These are phyloP conservation scores for Tinospora cordifolia DNA, from an alignment of 164 flowering plant genomes.

Conservation along the genomic window DNA sequence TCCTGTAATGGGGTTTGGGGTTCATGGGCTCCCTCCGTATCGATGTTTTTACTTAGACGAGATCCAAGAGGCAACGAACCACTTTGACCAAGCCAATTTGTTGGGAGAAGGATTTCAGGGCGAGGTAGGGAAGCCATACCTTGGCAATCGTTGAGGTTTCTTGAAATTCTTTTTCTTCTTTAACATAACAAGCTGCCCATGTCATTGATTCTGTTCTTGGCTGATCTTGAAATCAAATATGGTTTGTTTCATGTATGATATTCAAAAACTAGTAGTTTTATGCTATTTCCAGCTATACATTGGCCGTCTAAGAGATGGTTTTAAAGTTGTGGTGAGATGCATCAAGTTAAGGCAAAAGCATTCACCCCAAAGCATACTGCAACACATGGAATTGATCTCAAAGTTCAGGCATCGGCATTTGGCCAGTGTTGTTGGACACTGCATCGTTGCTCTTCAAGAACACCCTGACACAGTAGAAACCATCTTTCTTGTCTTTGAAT, in stretches of 20 bases:
- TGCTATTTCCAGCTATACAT: slow-evolving; percentile 49
- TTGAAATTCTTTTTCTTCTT: background rate
- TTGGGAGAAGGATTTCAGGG: slow-evolving; percentile 62
- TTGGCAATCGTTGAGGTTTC: background rate
- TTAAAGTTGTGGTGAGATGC: slow-evolving; percentile 46
- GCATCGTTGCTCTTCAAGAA: slow-evolving; percentile 46
- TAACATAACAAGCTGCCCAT: background rate
- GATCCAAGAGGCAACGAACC: slow-evolving; percentile 72
- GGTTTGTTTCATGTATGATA: background rate
- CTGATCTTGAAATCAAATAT: background rate
- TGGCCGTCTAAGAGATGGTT: slow-evolving; percentile 66
- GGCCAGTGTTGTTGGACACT: slow-evolving; percentile 82
- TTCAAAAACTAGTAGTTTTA: background rate
- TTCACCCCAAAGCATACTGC: slow-evolving; percentile 41
- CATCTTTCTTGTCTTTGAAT: slow-evolving; percentile 54
- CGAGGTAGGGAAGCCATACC: slow-evolving; percentile 38
- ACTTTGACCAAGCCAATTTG: slow-evolving; percentile 56
- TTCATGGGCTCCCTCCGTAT: slow-evolving; percentile 64
- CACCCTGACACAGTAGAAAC: slow-evolving; percentile 39
- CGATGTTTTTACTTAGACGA: slow-evolving; percentile 63
- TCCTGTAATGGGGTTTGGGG: slow-evolving; percentile 40
- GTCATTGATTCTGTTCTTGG: background rate
- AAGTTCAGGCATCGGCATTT: slow-evolving; percentile 69
- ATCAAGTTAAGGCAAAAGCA: slow-evolving; percentile 49
- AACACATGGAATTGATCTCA: slow-evolving; percentile 51